A percentile compares a stretch with the other conserved stretches of the same genome.
These are phyloP conservation scores for Daedalea quercina DNA, from an alignment of 768 basidiomycete species.

Conservation along the genomic window DNA sequence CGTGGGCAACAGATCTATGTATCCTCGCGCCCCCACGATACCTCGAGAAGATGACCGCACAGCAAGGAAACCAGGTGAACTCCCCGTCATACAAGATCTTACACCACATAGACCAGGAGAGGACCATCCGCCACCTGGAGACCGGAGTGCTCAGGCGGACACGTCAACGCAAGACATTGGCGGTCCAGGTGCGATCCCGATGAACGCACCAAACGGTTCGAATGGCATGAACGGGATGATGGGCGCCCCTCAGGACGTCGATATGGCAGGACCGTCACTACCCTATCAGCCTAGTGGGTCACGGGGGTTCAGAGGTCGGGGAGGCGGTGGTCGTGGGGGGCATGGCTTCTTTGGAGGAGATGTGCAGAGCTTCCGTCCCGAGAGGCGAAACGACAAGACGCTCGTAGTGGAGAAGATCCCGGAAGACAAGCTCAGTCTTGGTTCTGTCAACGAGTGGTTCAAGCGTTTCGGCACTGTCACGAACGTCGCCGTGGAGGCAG, in stretches of 20 bases:
- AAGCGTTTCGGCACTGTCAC: conserved; percentile 89
- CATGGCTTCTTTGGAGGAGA: conserved; percentile 60
- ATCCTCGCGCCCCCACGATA: conserved; percentile 50
- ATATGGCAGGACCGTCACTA: conserved; percentile 28
- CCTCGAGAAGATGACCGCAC: conserved; percentile 45
- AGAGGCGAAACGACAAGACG: conserved; percentile 67
- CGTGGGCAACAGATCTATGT: conserved; percentile 26
- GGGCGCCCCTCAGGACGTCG: conserved; percentile 19
- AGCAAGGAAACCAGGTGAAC: conserved; percentile 52
- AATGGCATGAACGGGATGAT: conserved; percentile 5
- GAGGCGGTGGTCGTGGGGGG: conserved; percentile 35
- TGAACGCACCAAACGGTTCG: conserved; percentile 3
- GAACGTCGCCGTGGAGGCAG: conserved; percentile 81
- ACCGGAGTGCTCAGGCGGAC: conserved; percentile 6
- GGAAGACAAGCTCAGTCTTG: conserved; percentile 69
- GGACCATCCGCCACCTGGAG: conserved; percentile 14
- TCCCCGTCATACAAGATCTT: conserved; percentile 79
- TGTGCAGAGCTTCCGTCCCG: conserved; percentile 58
- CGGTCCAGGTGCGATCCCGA: background rate
- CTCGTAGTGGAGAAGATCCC: conserved; percentile 95
- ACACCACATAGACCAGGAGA: conserved; percentile 47
- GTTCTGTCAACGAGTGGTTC: conserved; percentile 82
- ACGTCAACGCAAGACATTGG: conserved; percentile 1
- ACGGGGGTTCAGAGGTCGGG: conserved; percentile 6
- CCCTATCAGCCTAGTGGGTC: conserved; percentile 8